phyloP scores from a whole-genome alignment of 345 rosid species.

The Eucalyptus caleyi region DNA sequence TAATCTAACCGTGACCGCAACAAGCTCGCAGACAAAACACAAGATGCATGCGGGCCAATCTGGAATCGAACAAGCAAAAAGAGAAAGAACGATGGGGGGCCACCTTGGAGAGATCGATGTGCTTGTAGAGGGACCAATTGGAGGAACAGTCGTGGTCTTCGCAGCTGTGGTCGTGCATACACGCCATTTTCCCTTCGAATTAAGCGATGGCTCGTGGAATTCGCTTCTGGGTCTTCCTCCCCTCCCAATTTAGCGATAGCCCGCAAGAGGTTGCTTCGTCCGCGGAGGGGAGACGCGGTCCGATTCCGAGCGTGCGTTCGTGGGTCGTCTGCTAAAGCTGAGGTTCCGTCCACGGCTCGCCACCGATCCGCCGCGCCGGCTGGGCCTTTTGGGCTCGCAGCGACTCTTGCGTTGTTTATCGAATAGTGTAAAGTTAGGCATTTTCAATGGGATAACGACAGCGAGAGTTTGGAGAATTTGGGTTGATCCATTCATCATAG shows the following conservation, averaged over 20 bases:
- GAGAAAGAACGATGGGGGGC: background rate
- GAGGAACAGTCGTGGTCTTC: too few relatives aligned
- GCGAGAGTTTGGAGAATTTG: background rate
- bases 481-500: background rate
- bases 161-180: too few relatives aligned
- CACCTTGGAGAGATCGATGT: constrained; percentile 84
- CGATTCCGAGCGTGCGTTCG: background rate
- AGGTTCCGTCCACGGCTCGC: background rate
- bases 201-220: too few relatives aligned
- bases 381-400: background rate
- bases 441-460: background rate
- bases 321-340: background rate
- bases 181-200: too few relatives aligned
- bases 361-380: background rate
- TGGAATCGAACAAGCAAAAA: background rate
- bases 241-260: too few relatives aligned
- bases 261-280: too few relatives aligned
- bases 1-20: background rate
- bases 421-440: background rate
- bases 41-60: background rate
- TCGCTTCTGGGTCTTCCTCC: too few relatives aligned
- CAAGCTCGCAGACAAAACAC: background rate
- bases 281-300: background rate
- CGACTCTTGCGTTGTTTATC: background rate
- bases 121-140: constrained; percentile 88